These are phyloP conservation scores for Wickerhamomyces queroliae DNA, from an alignment of 805 yeast genomes.

Conservation along the genomic window DNA sequence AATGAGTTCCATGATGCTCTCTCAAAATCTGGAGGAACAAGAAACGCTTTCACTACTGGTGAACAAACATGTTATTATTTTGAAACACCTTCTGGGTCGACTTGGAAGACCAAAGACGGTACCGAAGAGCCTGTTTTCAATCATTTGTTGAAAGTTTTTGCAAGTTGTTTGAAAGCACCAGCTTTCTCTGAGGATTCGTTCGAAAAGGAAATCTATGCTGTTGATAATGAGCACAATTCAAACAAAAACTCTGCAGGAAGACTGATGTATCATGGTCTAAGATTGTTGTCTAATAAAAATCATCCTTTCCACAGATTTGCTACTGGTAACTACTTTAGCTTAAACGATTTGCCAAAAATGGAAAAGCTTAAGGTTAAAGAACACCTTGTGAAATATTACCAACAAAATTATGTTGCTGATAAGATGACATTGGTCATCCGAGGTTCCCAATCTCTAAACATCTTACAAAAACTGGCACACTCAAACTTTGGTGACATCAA, in stretches of 20 bases:
- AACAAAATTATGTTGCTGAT: constrained; percentile 34
- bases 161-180: constrained; percentile 47
- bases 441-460: constrained; percentile 62
- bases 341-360: constrained; percentile 29
- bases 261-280: constrained; percentile 51
- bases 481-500: constrained; percentile 34
- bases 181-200: constrained; percentile 36
- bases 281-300: constrained; percentile 37
- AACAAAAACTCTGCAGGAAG: constrained; percentile 41
- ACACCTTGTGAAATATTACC: constrained; percentile 33
- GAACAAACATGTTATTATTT: constrained; percentile 61
- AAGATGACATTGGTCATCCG: constrained; percentile 54
- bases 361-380: constrained; percentile 30
- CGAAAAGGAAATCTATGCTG: constrained; percentile 49
- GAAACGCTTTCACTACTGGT: constrained; percentile 67
- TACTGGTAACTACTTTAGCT: constrained; percentile 56
- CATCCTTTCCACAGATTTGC: constrained; percentile 60
- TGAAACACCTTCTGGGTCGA: constrained; percentile 45
- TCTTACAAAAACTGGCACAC: constrained; percentile 45
- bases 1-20: constrained; percentile 39
- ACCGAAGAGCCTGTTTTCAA: constrained; percentile 35
- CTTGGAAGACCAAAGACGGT: constrained; percentile 9
- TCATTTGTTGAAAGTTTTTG: constrained; percentile 40
- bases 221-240: constrained; percentile 62
- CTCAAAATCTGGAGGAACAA: constrained; percentile 44